These are phyloP conservation scores for Amanita fuliginea DNA, from an alignment of 768 basidiomycete species.

Conservation along the genomic window DNA sequence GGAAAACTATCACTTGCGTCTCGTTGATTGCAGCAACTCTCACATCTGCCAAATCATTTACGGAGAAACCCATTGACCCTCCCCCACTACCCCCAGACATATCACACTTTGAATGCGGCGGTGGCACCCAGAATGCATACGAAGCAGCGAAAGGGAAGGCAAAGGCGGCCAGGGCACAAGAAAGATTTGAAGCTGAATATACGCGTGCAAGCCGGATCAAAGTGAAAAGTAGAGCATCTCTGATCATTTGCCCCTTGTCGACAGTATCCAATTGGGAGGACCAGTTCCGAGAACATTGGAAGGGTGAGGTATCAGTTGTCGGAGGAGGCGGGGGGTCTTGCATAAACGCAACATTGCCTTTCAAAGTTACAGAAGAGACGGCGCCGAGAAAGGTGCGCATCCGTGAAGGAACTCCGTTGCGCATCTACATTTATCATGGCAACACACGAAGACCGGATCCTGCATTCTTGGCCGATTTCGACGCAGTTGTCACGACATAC, in stretches of 20 bases:
- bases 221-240: constrained; percentile 74
- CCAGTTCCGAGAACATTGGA: constrained; percentile 96
- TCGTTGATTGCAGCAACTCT: constrained; percentile 88
- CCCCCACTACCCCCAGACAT: constrained; percentile 25
- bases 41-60: constrained; percentile 55
- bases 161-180: constrained; percentile 54
- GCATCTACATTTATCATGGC: constrained; percentile 94
- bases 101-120: constrained; percentile 58
- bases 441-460: constrained; percentile 79
- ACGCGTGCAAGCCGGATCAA: constrained; percentile 68
- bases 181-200: constrained; percentile 64
- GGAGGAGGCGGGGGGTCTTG: constrained; percentile 54
- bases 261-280: constrained; percentile 99
- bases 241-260: constrained; percentile 94
- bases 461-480: constrained; percentile 84
- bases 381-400: constrained; percentile 23
- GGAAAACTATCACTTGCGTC: constrained; percentile 94
- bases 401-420: constrained; percentile 43
- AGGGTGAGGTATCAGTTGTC: constrained; percentile 71
- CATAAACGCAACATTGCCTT: constrained; percentile 22
- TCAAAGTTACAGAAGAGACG: constrained; percentile 17
- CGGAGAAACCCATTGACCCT: constrained; percentile 37
- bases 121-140: constrained; percentile 56
- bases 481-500: constrained; percentile 96
- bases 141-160: constrained; percentile 46